Evolutionary conservation across 371 early-diverging fungal species (phyloP).

Genomic region (Mucor piriformis): DNA sequence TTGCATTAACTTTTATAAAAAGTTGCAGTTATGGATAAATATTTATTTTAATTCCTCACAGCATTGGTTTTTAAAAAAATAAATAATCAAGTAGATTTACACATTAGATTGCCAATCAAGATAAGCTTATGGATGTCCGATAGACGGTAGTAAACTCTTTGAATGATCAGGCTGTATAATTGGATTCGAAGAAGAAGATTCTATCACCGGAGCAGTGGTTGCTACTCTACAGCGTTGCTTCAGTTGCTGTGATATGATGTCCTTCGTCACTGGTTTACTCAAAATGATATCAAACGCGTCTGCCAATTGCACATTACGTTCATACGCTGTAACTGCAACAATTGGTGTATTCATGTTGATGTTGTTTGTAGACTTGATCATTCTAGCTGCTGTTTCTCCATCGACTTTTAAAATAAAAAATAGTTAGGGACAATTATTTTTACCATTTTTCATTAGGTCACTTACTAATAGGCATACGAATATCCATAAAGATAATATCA

Average conservation of each 20-base stretch:
- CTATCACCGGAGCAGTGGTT: not conserved
- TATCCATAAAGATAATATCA: constrained; percentile 93
- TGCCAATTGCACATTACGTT: constrained; percentile 56
- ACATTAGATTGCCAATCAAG: too few relatives aligned
- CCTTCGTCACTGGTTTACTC: constrained; percentile 74
- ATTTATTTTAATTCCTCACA: too few relatives aligned
- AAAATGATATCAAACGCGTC: constrained; percentile 75
- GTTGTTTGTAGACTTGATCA: constrained; percentile 93
- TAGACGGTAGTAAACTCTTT: too few relatives aligned
- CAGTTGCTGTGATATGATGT: constrained; percentile 55
- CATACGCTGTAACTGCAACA: constrained; percentile 76
- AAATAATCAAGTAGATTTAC: too few relatives aligned
- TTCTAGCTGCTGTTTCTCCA: constrained; percentile 88
- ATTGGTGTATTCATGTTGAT: constrained; percentile 74
- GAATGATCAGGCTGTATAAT: not conserved
- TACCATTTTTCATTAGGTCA: too few relatives aligned
- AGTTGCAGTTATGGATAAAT: too few relatives aligned
- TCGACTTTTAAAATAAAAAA: constrained; percentile 59
- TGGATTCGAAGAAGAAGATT: not conserved
- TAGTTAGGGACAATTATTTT: too few relatives aligned
- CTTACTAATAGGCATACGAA: constrained; percentile 89
- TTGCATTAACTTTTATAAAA: too few relatives aligned
- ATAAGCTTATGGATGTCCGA: too few relatives aligned
- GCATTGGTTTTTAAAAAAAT: too few relatives aligned
- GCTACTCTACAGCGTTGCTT: constrained; percentile 44